Evolutionary conservation across 1,284 basidiomycete species (phyloP).

Genomic region (Ceratobasidium papillatum): DNA sequence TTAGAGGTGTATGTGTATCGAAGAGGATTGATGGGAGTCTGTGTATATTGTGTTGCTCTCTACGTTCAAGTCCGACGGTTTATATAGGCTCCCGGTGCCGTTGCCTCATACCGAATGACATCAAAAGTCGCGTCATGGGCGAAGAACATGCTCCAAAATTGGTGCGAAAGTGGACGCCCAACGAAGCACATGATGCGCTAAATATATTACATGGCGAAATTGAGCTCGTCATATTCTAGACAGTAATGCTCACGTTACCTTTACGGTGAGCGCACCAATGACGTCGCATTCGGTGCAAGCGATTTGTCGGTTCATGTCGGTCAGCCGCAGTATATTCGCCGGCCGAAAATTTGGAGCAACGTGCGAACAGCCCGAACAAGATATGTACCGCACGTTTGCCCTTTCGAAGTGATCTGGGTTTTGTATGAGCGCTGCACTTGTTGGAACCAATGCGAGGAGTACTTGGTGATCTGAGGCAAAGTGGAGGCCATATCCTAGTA

Average conservation of each 20-base stretch:
- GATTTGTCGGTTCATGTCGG: background rate
- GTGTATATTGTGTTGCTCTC: background rate
- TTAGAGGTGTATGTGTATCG: background rate
- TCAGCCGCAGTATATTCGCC: background rate
- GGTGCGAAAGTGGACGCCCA: background rate
- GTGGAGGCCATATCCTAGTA: too few relatives aligned
- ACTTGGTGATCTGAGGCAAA: too few relatives aligned
- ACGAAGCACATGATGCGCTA: conserved; percentile 11
- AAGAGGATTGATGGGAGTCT: background rate
- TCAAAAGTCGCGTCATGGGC: conserved; percentile 31
- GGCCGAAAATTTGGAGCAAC: background rate
- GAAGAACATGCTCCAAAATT: background rate
- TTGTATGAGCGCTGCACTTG: background rate
- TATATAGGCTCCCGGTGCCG: conserved; percentile 3
- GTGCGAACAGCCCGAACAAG: background rate
- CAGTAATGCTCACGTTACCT: conserved; percentile 18
- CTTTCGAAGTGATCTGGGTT: background rate
- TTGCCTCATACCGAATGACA: conserved; percentile 4
- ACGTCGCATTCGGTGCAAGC: conserved; percentile 13
- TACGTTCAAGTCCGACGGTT: background rate
- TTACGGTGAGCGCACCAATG: background rate
- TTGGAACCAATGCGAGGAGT: background rate
- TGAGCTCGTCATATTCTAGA: conserved; percentile 22
- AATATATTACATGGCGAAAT: background rate
- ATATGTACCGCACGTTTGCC: background rate